phyloP scores from a whole-genome alignment of 768 basidiomycete species.

The Kwoniella sp. region DNA sequence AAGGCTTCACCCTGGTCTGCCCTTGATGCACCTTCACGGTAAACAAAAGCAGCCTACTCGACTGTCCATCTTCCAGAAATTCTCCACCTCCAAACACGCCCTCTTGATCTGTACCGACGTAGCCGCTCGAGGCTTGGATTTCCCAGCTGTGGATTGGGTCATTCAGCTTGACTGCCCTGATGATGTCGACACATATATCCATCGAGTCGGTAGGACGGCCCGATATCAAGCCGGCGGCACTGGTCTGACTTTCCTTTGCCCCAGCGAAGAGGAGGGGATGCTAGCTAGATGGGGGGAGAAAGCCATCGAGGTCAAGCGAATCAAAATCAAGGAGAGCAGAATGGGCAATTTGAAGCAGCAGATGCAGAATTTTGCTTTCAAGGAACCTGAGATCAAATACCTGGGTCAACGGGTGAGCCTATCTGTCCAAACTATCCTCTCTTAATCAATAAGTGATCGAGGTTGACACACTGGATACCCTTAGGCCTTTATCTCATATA shows the following conservation, averaged over 20 bases:
- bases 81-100: conserved; percentile 77
- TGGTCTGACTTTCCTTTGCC: conserved; percentile 75
- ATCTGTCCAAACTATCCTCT: conserved; percentile 31
- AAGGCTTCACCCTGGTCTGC: conserved; percentile 89
- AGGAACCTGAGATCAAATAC: conserved; percentile 96
- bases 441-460: too few relatives aligned
- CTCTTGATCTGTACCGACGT: conserved; percentile 94
- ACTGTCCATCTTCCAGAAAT: conserved; percentile 77
- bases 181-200: conserved; percentile 96
- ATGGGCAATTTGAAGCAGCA: conserved; percentile 80
- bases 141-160: conserved; percentile 96
- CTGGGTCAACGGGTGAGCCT: conserved; percentile 86
- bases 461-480: too few relatives aligned
- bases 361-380: conserved; percentile 87
- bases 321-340: conserved; percentile 87
- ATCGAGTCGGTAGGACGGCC: conserved; percentile 93
- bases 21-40: conserved; percentile 90
- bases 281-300: conserved; percentile 69
- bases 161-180: conserved; percentile 94
- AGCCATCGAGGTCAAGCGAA: conserved; percentile 67
- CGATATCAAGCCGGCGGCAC: conserved; percentile 89
- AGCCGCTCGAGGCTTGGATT: conserved; percentile 92
- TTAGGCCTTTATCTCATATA: conserved; percentile 97
- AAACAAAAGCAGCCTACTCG: conserved; percentile 95
- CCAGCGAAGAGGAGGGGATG: conserved; percentile 95